Base-by-base conservation (phyloP, 768 basidiomycete species). In the Russula abietina region DNA sequence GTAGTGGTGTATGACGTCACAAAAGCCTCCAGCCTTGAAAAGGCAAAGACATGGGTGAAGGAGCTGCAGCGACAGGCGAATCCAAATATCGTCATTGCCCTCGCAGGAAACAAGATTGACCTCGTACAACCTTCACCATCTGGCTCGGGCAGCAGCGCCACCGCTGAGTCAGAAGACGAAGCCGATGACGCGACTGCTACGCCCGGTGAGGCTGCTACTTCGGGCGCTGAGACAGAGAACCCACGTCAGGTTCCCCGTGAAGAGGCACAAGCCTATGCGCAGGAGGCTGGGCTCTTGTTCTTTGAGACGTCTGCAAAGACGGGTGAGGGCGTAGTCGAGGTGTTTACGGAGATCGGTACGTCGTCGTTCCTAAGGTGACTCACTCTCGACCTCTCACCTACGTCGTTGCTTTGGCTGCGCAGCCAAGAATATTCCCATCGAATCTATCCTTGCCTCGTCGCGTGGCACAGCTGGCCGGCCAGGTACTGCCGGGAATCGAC, bases 21-120 rank as follows among this genome's bases (percentile, higher is more conserved):
- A 55, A 97, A 98, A 76, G 90, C 92, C 50, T 83, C 89, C 61
- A 96, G 93, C 70, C 81, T 99, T 62, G 96, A 98, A 75, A 98
- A 98, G 75, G 97, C 97, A 59, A 98, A 98, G 79, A 93, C 95
- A 33, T 99, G 97, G 97, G 94, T 99, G 62, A 98, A 97, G 78
- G 97, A 99, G 76, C 82, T 99, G 26, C 97, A 99, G 73, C 86
- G 97, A 67, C 97, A 99, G 72, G 97, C 97, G 26, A 97, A 98
- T 73, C 95, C 96, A 39, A 98, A 98, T 74, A 98, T 98, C 71
- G 95, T 99, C 72, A 98, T 99, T 70, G 95, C 96, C 7, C 86
- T 99, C 56, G 93, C 93, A 12, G 97, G 97, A 33, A 99, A 99
- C 83, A 98, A 99, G 76, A 83, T 98, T 65, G 88, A 98, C 78